Evolutionary conservation across 2,329 filamentous ascomycete genomes (phyloP).

Genomic region (Chrysoporthe cubensis): DNA sequence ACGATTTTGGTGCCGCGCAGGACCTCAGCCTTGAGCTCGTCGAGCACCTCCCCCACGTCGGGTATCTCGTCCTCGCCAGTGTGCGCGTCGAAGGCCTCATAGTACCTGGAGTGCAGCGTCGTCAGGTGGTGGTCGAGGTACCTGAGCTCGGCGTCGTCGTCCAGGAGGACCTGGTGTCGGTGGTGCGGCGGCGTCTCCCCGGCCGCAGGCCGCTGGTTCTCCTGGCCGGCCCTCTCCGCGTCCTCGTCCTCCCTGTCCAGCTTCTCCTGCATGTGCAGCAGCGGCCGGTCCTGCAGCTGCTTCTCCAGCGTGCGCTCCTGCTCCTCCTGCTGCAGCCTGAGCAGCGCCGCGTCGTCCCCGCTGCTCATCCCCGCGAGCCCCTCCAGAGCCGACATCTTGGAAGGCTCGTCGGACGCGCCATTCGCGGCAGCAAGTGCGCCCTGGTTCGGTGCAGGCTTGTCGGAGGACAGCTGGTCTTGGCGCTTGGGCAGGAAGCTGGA

Average conservation of each 20-base stretch:
- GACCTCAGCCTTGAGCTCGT: conserved; percentile 75
- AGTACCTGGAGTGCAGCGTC: conserved; percentile 78
- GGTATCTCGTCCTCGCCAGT: conserved; percentile 66
- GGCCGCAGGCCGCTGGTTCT: conserved; percentile 42
- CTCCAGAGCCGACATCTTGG: conserved; percentile 60
- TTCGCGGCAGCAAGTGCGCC: conserved; percentile 29
- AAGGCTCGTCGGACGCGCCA: conserved; percentile 30
- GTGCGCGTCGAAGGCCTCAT: conserved; percentile 75
- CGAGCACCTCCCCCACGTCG: conserved; percentile 85
- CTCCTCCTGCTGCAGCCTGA: conserved; percentile 78
- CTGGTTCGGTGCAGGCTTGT: conserved; percentile 32
- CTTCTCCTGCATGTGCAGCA: conserved; percentile 90
- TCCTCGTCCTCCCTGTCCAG: conserved; percentile 83
- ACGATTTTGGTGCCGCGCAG: conserved; percentile 79
- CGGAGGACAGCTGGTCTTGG: conserved; percentile 51
- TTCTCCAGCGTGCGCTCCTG: conserved; percentile 87
- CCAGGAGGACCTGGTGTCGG: conserved; percentile 78
- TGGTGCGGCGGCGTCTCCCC: conserved; percentile 42
- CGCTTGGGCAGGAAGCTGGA: conserved; percentile 92
- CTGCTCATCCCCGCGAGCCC: conserved; percentile 77
- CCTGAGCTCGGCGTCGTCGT: conserved; percentile 83
- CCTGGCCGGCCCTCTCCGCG: conserved; percentile 52
- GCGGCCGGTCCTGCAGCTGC: conserved; percentile 84
- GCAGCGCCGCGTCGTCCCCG: conserved; percentile 66
- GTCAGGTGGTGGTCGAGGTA: conserved; percentile 77